Conservation (phyloP, 805 yeast species). For the Myxozyma sirexii region DNA sequence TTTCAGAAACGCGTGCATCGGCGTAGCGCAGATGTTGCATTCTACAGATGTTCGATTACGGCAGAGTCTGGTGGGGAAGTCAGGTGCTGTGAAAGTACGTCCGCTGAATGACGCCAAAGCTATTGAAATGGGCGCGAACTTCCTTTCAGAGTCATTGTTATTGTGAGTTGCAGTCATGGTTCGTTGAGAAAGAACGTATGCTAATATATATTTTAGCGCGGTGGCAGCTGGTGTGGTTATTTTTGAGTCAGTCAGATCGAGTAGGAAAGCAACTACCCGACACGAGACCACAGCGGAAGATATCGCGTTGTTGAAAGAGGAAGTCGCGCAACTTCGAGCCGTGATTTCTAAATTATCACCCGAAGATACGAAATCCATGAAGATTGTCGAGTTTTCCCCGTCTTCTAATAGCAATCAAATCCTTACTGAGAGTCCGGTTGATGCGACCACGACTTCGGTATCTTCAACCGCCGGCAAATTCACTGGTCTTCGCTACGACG, state of each 20-base stretch:
- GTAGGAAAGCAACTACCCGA: constrained; percentile 63
- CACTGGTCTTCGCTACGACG: constrained; percentile 7
- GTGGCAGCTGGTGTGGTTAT: constrained; percentile 79
- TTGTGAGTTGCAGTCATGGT: constrained; percentile 44
- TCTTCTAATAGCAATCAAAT: background rate
- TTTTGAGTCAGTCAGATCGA: constrained; percentile 69
- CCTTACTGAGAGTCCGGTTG: background rate
- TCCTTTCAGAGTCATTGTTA: constrained; percentile 74
- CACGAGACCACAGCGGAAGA: constrained; percentile 73
- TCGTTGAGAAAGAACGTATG: no score
- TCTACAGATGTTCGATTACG: constrained; percentile 64
- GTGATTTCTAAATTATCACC: constrained; percentile 16
- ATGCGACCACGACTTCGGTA: no score
- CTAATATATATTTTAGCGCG: constrained; percentile 39
- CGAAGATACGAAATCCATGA: background rate
- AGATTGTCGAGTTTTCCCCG: background rate
- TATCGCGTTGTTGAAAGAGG: constrained; percentile 67
- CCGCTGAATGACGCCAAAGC: constrained; percentile 84
- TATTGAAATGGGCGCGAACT: constrained; percentile 77
- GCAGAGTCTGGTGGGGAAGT: constrained; percentile 60
- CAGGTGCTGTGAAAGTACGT: constrained; percentile 53
- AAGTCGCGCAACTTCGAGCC: constrained; percentile 54
- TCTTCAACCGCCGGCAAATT: background rate
- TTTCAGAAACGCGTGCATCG: constrained; percentile 65
- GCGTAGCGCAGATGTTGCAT: constrained; percentile 72